Conservation (phyloP, 106 monocot genomes). For the Triglochin maritima region DNA sequence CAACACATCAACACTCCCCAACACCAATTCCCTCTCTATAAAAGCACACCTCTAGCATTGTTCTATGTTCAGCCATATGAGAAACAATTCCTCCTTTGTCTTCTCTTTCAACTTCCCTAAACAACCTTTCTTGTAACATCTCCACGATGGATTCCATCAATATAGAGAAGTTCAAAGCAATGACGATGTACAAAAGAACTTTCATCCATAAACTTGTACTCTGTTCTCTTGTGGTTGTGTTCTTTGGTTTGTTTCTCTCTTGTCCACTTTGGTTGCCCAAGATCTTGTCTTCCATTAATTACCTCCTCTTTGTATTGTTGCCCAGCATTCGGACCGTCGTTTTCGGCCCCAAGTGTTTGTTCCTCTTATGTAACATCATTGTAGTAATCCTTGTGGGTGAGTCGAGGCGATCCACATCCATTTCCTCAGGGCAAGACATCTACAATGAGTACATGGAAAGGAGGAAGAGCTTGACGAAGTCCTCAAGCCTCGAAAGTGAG, state of each 20-base stretch:
- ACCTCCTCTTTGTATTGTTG: constrained; percentile 1
- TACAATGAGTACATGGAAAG: constrained; percentile 25
- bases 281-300: background rate
- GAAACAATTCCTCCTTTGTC: too few species aligned
- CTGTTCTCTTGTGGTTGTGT: background rate
- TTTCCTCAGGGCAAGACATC: constrained; percentile 1
- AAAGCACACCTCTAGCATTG: too few species aligned
- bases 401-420: constrained; percentile 4
- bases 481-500: background rate
- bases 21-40: background rate
- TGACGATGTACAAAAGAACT: constrained; percentile 8
- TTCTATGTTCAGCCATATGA: too few species aligned
- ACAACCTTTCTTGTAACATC: too few species aligned
- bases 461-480: constrained; percentile 8
- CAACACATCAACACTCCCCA: too few species aligned
- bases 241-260: constrained; percentile 17
- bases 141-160: constrained; percentile 10
- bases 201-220: background rate
- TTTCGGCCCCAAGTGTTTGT: constrained; percentile 11
- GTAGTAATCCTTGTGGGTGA: constrained; percentile 18
- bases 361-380: constrained; percentile 18
- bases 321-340: background rate
- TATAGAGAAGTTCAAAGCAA: constrained; percentile 18
- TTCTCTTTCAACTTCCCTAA: too few species aligned
- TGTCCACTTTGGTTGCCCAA: constrained; percentile 19